These are phyloP conservation scores for Populus hybrid DNA, from an alignment of 441 rosid genomes.

Conservation along the genomic window DNA sequence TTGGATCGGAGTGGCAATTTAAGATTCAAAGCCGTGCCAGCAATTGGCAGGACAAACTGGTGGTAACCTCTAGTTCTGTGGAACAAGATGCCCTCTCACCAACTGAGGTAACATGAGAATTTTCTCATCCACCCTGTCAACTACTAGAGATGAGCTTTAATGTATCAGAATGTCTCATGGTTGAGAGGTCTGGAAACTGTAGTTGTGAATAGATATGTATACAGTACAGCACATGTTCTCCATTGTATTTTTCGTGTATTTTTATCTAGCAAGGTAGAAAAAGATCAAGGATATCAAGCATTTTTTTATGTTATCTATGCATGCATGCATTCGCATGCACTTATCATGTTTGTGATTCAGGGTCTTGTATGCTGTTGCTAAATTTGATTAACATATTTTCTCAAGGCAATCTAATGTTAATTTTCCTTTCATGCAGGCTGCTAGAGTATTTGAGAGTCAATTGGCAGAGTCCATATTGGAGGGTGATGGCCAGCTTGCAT, in stretches of 20 bases:
- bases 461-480: constrained; percentile 95
- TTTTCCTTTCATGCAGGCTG: constrained; percentile 53
- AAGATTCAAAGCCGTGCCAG: constrained; percentile 97
- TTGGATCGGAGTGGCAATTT: constrained; percentile 99
- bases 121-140: too few relatives aligned
- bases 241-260: neutral
- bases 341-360: neutral
- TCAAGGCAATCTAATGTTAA: constrained; percentile 8
- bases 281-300: neutral
- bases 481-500: constrained; percentile 95
- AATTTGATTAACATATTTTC: constrained; percentile 3
- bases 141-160: too few relatives aligned
- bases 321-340: neutral
- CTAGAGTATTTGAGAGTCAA: constrained; percentile 93
- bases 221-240: neutral
- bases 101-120: constrained; percentile 74
- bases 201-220: neutral
- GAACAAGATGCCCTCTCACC: constrained; percentile 98
- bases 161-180: too few relatives aligned
- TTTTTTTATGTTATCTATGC: neutral
- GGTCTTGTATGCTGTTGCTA: constrained; percentile 8
- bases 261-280: neutral
- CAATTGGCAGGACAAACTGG: constrained; percentile 93
- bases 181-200: too few relatives aligned
- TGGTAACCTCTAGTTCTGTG: constrained; percentile 72